A percentile compares a stretch with the other conserved stretches of the same genome.
Conservation (phyloP, 2,329 filamentous ascomycete genomes). For the Ophiostoma australiae region DNA sequence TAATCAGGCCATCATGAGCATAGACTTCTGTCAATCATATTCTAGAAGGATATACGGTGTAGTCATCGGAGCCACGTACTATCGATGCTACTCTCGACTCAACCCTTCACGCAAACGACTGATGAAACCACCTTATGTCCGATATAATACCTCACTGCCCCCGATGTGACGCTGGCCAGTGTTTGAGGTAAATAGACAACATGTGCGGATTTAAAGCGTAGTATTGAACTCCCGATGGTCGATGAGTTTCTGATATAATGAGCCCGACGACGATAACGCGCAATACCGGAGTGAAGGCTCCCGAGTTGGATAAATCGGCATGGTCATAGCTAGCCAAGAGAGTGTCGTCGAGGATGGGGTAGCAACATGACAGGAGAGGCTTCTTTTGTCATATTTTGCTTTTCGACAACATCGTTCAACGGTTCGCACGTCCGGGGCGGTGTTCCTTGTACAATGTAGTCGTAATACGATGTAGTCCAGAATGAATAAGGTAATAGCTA, state of each 20-base stretch:
- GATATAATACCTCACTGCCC: background rate
- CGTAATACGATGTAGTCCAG: background rate
- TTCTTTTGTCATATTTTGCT: background rate
- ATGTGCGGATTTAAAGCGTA: background rate
- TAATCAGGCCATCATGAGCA: background rate
- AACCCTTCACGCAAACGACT: background rate
- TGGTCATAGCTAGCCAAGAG: background rate
- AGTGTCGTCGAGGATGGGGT: conserved; percentile 3
- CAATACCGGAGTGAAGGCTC: conserved; percentile 1
- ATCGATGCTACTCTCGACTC: background rate
- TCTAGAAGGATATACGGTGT: background rate
- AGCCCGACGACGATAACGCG: background rate
- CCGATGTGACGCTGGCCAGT: conserved; percentile 5
- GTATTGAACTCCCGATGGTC: background rate
- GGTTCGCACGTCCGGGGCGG: background rate
- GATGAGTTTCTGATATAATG: background rate
- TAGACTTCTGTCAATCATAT: background rate
- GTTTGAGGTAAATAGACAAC: background rate
- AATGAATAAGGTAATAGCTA: background rate
- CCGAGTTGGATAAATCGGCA: background rate
- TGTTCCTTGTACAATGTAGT: background rate
- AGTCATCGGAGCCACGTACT: background rate
- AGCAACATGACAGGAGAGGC: background rate
- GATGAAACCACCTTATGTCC: conserved; percentile 9
- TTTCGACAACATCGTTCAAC: background rate